Evolutionary conservation across 257 asterid genomes (phyloP), one percentile per base, ranked within the genome.

Genomic region (Lithospermum erythrorhizon): DNA sequence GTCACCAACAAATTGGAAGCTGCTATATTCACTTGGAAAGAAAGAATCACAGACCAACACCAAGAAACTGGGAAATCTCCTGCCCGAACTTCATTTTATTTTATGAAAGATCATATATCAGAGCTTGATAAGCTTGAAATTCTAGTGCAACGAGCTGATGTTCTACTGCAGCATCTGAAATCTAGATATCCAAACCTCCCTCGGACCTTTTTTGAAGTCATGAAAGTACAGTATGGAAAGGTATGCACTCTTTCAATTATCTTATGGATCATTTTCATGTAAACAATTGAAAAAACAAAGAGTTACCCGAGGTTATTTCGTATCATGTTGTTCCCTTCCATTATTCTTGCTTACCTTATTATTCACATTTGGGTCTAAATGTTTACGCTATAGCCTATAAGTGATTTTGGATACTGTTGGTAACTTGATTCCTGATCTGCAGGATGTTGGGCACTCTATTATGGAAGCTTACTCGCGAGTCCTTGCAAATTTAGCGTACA

Each of bases 401-500:
- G 48, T 41, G 48, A 41, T 16, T 7, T 9, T 41, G 9, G 48
- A 41, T 9, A 41, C 48, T 9, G 48, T 41, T 30, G 2, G 35
- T 54, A 47, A 30, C 55, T 24, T 6, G n/a, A 9, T 58, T n/a
- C 21, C 17, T 16, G 9, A 41, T 22, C 35, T 63, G 60, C 45
- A 91, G 98, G 98, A 91, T 61, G 82, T 91, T 9, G 98, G 98
- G n/a, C 87, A 73, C 66, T 72, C 96, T 32, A 79, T 88, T 68
- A 81, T 91, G 11, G 98, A 91, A 81, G 95, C 95, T 18, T 91
- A 91, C 74, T 91, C 98, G 18, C 82, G 96, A 7, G 96, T 80
- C 54, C 78, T 91, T 2, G 81, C 85, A 22, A 91, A 79, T 71
- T 48, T 88, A 71, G 94, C 96, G 2, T 82, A 75, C 81, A 76